Evolutionary conservation across 352 stramenopile species (phyloP).

Genomic region (Phytopythium cucurbitacearum): DNA sequence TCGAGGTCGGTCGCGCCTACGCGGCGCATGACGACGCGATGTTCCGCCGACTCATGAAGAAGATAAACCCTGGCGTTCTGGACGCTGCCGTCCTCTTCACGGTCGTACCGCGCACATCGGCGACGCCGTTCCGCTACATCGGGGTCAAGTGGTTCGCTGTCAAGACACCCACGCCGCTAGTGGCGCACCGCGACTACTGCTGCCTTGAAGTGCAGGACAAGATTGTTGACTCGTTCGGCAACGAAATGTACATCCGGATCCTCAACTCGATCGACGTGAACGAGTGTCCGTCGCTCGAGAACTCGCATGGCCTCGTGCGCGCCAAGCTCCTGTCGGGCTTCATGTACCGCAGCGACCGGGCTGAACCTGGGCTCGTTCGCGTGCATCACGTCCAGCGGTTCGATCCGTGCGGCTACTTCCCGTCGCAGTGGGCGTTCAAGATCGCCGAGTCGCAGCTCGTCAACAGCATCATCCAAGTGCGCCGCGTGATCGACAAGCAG

Average conservation of each 20-base stretch:
- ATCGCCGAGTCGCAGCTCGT: slow-evolving; percentile 79
- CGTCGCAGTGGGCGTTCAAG: slow-evolving; percentile 78
- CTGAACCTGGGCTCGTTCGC: slow-evolving; percentile 60
- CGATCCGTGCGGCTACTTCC: slow-evolving; percentile 74
- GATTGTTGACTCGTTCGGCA: slow-evolving; percentile 74
- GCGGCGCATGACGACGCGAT: slow-evolving; percentile 75
- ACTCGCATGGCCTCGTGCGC: slow-evolving; percentile 82
- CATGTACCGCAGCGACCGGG: slow-evolving; percentile 76
- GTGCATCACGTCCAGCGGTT: slow-evolving; percentile 80
- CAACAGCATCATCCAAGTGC: slow-evolving; percentile 72
- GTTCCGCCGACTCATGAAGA: slow-evolving; percentile 78
- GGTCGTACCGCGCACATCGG: slow-evolving; percentile 67
- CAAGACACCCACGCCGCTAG: slow-evolving; percentile 75
- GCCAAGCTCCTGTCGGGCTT: slow-evolving; percentile 71
- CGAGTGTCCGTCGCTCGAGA: slow-evolving; percentile 80
- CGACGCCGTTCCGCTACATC: slow-evolving; percentile 78
- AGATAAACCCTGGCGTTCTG: slow-evolving; percentile 67
- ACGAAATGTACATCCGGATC: slow-evolving; percentile 84
- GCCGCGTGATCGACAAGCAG: slow-evolving; percentile 80
- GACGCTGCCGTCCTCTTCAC: slow-evolving; percentile 77
- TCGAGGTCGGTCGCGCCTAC: slow-evolving; percentile 72
- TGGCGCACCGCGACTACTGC: slow-evolving; percentile 84
- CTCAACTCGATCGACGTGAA: slow-evolving; percentile 77
- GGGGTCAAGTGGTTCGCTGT: slow-evolving; percentile 87
- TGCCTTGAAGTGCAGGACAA: slow-evolving; percentile 84